phyloP scores from a whole-genome alignment of 176 grass and related monocot species.

The Ananas comosus region DNA sequence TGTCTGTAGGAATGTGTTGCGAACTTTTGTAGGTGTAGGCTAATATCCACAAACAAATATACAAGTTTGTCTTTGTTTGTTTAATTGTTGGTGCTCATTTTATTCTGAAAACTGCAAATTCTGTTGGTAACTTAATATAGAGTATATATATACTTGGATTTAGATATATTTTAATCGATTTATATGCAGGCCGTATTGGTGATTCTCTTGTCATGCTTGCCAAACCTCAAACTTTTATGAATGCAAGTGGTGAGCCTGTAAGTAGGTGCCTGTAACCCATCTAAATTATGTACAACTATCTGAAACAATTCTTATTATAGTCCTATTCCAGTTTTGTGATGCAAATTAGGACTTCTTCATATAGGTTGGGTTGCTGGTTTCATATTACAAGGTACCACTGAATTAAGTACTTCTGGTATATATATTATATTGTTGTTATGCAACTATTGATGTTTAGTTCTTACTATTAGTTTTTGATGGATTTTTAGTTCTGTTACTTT shows the following conservation, averaged over 20 bases:
- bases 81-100: not conserved
- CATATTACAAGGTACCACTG: conserved; percentile 82
- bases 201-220: conserved; percentile 75
- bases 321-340: conserved; percentile 1
- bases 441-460: not conserved
- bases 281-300: conserved; percentile 1
- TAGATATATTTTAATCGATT: not conserved
- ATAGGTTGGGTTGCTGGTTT: conserved; percentile 72
- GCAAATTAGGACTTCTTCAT: conserved; percentile 8
- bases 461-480: conserved; percentile 9
- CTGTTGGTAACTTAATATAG: not conserved
- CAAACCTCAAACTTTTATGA: conserved; percentile 90
- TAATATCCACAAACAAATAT: too few relatives aligned
- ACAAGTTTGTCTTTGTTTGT: not conserved
- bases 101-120: not conserved
- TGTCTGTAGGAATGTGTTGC: too few relatives aligned
- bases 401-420: conserved; percentile 89
- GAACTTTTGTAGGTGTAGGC: too few relatives aligned
- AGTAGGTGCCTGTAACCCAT: conserved; percentile 15
- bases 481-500: conserved; percentile 15
- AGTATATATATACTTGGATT: conserved; percentile 2
- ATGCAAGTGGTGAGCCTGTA: conserved; percentile 98
- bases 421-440: conserved; percentile 3
- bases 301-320: not conserved
- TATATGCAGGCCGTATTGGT: conserved; percentile 53